A percentile compares a stretch with the other conserved stretches of the same genome.
Evolutionary conservation across 192 early-diverging fungal species (phyloP).

Genomic region (Umbelopsis sp.): DNA sequence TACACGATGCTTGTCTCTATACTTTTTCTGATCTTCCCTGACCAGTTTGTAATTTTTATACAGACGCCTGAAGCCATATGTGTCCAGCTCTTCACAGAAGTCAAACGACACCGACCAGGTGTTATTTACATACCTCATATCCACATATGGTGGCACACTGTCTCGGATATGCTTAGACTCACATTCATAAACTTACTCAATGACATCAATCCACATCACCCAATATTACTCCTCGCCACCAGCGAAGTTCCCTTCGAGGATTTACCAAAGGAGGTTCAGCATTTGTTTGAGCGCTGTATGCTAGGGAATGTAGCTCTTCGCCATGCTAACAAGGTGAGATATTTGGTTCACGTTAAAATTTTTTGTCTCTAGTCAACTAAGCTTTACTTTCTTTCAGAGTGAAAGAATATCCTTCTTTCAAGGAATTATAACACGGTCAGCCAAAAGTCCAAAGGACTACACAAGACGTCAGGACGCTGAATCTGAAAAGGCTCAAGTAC

Average conservation of each 20-base stretch:
- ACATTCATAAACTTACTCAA: constrained; percentile 55
- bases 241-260: constrained; percentile 46
- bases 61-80: constrained; percentile 51
- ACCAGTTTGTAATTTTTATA: not conserved
- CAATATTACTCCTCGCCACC: constrained; percentile 59
- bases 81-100: constrained; percentile 59
- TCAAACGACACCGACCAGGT: constrained; percentile 61
- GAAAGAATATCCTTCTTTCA: constrained; percentile 34
- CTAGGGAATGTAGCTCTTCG: constrained; percentile 30
- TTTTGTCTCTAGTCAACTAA: not conserved
- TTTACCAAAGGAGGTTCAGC: constrained; percentile 40
- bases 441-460: constrained; percentile 1
- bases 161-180: constrained; percentile 45
- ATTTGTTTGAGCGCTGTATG: constrained; percentile 37
- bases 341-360: not conserved
- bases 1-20: not conserved
- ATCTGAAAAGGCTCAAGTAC: constrained; percentile 10
- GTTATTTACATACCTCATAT: constrained; percentile 62
- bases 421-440: not conserved
- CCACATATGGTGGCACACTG: constrained; percentile 52
- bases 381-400: constrained; percentile 30
- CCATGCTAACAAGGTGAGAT: constrained; percentile 19
- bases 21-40: too few species aligned
- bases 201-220: constrained; percentile 49
- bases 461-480: not conserved